Evolutionary conservation across 345 rosid genomes (phyloP).

Genomic region (Syzygium oleosum): DNA sequence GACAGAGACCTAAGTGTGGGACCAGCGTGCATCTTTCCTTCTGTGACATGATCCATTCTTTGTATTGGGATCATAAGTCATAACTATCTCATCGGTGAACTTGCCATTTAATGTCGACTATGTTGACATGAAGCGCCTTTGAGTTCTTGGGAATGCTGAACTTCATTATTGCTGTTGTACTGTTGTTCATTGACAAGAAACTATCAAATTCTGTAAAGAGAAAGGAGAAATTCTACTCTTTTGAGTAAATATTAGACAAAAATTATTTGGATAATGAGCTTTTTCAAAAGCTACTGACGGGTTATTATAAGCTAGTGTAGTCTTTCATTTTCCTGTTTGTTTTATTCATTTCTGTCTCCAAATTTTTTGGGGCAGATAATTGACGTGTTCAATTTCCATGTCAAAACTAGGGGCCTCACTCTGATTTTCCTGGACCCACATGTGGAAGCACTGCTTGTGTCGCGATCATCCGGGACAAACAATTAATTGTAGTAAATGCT

Average conservation of each 20-base stretch:
- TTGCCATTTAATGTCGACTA: background rate
- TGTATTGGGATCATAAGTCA: background rate
- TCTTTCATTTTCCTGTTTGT: background rate
- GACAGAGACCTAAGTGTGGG: background rate
- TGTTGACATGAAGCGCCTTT: background rate
- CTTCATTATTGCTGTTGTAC: background rate
- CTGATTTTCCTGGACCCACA: constrained; percentile 89
- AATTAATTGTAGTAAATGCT: constrained; percentile 79
- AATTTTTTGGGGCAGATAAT: background rate
- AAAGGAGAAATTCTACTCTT: background rate
- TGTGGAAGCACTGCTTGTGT: constrained; percentile 93
- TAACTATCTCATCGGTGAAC: background rate
- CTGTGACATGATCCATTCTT: background rate
- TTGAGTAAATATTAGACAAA: background rate
- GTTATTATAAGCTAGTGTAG: background rate
- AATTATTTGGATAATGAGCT: background rate
- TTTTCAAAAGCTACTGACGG: background rate
- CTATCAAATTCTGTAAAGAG: background rate
- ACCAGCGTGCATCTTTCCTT: background rate
- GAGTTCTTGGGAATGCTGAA: background rate
- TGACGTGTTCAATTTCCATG: background rate
- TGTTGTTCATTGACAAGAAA: background rate
- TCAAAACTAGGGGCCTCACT: constrained; percentile 71
- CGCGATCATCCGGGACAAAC: constrained; percentile 59
- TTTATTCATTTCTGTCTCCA: background rate